Conservation (phyloP, 441 rosid species). For the Macaranga tanarius region DNA sequence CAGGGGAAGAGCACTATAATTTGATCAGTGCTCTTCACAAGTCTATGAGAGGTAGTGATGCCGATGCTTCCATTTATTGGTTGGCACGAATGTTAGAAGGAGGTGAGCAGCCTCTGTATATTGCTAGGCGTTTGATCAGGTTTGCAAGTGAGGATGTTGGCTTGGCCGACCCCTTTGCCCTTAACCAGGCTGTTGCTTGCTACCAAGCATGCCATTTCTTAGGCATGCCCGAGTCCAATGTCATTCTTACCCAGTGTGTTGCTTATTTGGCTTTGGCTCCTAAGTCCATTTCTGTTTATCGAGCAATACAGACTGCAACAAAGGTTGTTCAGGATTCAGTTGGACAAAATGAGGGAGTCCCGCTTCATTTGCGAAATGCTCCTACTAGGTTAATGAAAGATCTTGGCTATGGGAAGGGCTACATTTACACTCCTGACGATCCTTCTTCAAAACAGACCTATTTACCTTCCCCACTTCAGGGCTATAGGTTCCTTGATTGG, state of each 20-base stretch:
- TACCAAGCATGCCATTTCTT: conserved; percentile 65
- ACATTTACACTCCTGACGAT: no score
- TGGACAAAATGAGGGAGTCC: no score
- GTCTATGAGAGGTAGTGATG: conserved; percentile 82
- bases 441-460: no score
- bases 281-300: no score
- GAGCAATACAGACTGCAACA: no score
- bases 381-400: no score
- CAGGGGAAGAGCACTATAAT: conserved; percentile 40
- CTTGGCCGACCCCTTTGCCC: conserved; percentile 69
- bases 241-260: conserved; percentile 70
- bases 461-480: no score
- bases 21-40: conserved; percentile 70
- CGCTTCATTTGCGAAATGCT: no score
- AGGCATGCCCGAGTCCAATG: conserved; percentile 86
- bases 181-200: no score
- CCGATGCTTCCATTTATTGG: conserved; percentile 84
- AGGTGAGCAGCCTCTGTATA: conserved; percentile 83
- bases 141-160: conserved; percentile 90
- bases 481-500: no score
- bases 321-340: no score
- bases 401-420: no score
- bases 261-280: conserved; percentile 22
- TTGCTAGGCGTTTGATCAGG: conserved; percentile 72
- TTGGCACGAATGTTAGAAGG: conserved; percentile 79